Evolutionary conservation across 768 basidiomycete genomes (phyloP), one percentile per base, ranked within the genome.

Genomic region (Russula ochroleuca): DNA sequence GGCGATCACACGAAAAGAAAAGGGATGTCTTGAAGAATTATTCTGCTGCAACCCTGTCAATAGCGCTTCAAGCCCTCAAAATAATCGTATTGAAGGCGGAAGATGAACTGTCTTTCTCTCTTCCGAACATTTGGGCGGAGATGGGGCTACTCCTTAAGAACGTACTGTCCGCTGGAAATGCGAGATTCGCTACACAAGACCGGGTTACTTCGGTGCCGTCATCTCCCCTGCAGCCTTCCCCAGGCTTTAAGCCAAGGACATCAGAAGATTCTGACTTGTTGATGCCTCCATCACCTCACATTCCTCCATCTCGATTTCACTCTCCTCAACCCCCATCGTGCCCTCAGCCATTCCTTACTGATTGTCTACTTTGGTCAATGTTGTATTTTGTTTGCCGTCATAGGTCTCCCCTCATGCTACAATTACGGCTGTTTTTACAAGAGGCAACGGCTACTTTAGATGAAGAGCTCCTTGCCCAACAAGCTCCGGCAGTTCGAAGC

Each of bases 341-440:
- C 33, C 59, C 69, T 72, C 54, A 68, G 21, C 87, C 87, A 3
- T 79, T 87, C 33, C 75, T 87, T 28, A 75, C 88, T 6, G 90
- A 92, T 71, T 91, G 89, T 67, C 74, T 83, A 10, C 76, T 86
- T 1, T 90, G 88, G 88, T 90, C 89, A 3, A 72, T 85, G 33
- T 73, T 90, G 31, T 86, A 90, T 68, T 78, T 88, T 59, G 72
- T 87, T 19, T 87, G 83, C 66, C 78, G 83, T 1, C 82, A 80
- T 68, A 80, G 86, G 19, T 84, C 75, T 43, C 87, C 88, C 0
- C 77, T 92, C 33, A 75, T 81, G 57, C 74, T 87, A 33, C 87
- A 88, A 66, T 78, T 91, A 74, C 85, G 85, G 28, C 73, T 84
- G 3, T 80, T 88, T 62, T 75, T 82, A n/a, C 81, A 82, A 67